phyloP scores from a whole-genome alignment of 192 early-diverging fungal species.

The Gaertneriomyces semiglobifer region DNA sequence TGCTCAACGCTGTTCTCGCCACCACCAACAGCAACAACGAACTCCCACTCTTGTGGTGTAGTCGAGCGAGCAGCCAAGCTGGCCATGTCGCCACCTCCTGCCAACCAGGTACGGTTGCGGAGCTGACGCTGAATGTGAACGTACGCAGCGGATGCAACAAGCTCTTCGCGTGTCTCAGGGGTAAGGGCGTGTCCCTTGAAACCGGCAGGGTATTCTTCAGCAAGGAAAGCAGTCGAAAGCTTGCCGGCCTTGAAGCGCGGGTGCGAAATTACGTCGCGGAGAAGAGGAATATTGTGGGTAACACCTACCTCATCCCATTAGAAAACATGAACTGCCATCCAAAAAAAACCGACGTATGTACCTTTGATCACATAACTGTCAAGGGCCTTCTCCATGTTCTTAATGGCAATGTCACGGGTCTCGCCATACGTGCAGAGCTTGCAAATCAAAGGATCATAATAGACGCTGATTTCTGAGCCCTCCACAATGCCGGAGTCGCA shows the following conservation, averaged over 20 bases:
- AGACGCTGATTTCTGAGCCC: conserved; percentile 89
- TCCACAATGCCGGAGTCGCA: conserved; percentile 91
- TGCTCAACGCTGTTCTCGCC: conserved; percentile 1
- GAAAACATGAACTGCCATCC: conserved; percentile 2
- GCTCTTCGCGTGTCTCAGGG: conserved; percentile 43
- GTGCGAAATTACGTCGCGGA: conserved; percentile 79
- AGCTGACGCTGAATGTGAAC: conserved; percentile 67
- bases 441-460: conserved; percentile 96
- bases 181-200: conserved; percentile 75
- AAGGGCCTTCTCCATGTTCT: conserved; percentile 75
- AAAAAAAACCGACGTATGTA: conserved; percentile 6
- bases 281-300: conserved; percentile 90
- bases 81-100: conserved; percentile 34
- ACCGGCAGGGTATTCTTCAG: conserved; percentile 82
- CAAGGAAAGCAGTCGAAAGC: conserved; percentile 81
- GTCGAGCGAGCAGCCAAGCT: conserved; percentile 3
- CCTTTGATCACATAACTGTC: conserved; percentile 91
- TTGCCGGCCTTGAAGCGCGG: conserved; percentile 69
- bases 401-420: conserved; percentile 71
- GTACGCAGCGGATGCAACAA: conserved; percentile 64
- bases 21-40: conserved; percentile 20
- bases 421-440: conserved; percentile 84
- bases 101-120: conserved; percentile 57
- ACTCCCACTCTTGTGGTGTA: conserved; percentile 15
- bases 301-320: conserved; percentile 46